phyloP scores from a whole-genome alignment of 345 rosid genomes.

The Eucalyptus pauciflora region DNA sequence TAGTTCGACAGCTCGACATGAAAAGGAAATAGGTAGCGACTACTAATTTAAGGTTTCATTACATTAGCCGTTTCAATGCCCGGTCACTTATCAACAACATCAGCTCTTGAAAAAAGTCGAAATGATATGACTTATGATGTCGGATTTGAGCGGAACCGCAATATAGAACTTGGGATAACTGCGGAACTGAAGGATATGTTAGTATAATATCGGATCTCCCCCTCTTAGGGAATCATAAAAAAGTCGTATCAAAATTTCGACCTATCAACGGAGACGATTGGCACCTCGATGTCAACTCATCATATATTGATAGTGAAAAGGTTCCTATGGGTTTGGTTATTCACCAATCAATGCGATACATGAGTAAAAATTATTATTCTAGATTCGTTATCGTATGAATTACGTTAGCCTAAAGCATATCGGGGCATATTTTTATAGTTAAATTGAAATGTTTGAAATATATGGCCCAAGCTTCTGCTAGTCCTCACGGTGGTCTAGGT shows the following conservation, averaged over 20 bases:
- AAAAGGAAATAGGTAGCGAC: neutral
- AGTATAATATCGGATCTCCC: neutral
- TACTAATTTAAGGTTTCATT: neutral
- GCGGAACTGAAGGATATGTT: neutral
- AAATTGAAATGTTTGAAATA: too few relatives aligned
- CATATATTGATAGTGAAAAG: neutral
- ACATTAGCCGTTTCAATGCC: neutral
- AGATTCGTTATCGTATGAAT: too few relatives aligned
- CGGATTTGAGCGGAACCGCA: rapidly evolving
- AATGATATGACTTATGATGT: neutral
- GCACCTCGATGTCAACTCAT: neutral
- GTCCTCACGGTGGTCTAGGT: rapidly evolving
- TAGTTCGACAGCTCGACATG: neutral
- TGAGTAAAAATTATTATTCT: too few relatives aligned
- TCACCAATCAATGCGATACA: too few relatives aligned
- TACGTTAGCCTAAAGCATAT: too few relatives aligned
- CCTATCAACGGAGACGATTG: rapidly evolving
- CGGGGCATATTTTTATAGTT: too few relatives aligned
- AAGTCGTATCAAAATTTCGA: neutral
- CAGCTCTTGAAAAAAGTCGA: neutral
- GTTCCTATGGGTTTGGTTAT: too few relatives aligned
- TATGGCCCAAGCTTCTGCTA: too few relatives aligned
- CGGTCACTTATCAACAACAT: neutral
- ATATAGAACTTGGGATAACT: too few relatives aligned
- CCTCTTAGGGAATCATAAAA: rapidly evolving